Base-by-base conservation (phyloP, 352 stramenopile genomes). In the Phytophthora ohioensis region DNA sequence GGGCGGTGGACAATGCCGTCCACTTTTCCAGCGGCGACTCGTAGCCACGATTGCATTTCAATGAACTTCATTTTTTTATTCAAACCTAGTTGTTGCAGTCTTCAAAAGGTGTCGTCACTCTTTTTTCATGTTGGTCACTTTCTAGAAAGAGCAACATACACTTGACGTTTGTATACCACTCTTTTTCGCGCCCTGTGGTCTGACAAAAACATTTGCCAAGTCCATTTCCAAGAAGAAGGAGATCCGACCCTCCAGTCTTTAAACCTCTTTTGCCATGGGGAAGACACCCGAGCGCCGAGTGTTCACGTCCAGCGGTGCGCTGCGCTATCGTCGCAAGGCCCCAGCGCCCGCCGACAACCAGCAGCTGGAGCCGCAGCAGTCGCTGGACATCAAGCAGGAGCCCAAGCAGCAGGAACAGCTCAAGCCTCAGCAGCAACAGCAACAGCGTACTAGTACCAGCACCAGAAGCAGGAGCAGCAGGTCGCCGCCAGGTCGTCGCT, bases 271-370 rank as follows among this genome's bases (percentile, higher is more conserved):
- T 32, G 43, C 17, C 59, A 91, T 89, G 81, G 75, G 71, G 65
- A 91, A 87, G 66, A 82, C 76, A 12, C 75, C 77, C 32, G 77
- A 87, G 67, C 79, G 69, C 67, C 75, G 72, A 79, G 45, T 64
- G 47, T 48, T 73, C 43, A 45, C 53, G 54, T 62, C 56, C 43
- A 53, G 46, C 9, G 38, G 58, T 2, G 61, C 71, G 36, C 62
- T 89, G 71, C 78, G 80, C 48, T 90, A 91, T 41, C 80, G 82
- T 38, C 84, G 76, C 54, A 91, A 91, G 47, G 72, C 78, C 58
- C 68, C 67, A 36, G 51, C 62, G 32, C 27, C 45, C 34, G 11
- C 27, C 8, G 57, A 69, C 56, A 80, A 88, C 36, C 80, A 85
- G 52, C 70, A 80, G 55, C 58, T 42, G 35, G 58, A 81, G 48